Percentiles rank a stretch among this genome's conserved stretches.
Conservation (phyloP, 2,329 filamentous ascomycete species). For the Epichloe baconii region DNA sequence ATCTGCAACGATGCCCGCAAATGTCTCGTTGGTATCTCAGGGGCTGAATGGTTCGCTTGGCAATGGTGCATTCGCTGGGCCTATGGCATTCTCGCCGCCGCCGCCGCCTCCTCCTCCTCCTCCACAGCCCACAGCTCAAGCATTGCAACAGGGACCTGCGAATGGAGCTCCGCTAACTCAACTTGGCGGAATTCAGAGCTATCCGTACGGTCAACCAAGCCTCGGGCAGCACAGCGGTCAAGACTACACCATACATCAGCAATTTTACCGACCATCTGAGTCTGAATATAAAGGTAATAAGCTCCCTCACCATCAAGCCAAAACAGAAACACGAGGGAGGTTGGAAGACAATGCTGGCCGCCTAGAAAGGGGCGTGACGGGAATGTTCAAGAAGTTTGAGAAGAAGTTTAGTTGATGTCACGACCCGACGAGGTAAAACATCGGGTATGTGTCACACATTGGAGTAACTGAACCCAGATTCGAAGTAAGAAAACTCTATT, state of each 20-base stretch:
- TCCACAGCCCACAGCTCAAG: conserved; percentile 1
- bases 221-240: conserved; percentile 11
- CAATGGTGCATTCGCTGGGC: conserved; percentile 21
- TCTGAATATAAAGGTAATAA: conserved; percentile 30
- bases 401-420: conserved; percentile 49
- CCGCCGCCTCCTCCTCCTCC: conserved; percentile 8
- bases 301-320: conserved; percentile 26
- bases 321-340: conserved; percentile 34
- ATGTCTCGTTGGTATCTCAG: conserved; percentile 17
- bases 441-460: no score
- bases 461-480: no score
- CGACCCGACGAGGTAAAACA: neutral
- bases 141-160: conserved; percentile 21
- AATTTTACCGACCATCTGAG: conserved; percentile 57
- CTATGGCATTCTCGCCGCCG: conserved; percentile 29
- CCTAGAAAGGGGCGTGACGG: conserved; percentile 56
- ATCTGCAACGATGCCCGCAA: conserved; percentile 35
- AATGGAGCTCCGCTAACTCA: conserved; percentile 29
- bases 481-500: no score
- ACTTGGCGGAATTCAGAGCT: conserved; percentile 44
- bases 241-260: conserved; percentile 52
- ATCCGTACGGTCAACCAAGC: conserved; percentile 25
- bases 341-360: conserved; percentile 53
- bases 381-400: conserved; percentile 66
- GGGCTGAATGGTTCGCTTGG: conserved; percentile 24